These are phyloP conservation scores for Berkeleyomyces rouxiae DNA, from an alignment of 2,329 filamentous ascomycete species.

Conservation along the genomic window DNA sequence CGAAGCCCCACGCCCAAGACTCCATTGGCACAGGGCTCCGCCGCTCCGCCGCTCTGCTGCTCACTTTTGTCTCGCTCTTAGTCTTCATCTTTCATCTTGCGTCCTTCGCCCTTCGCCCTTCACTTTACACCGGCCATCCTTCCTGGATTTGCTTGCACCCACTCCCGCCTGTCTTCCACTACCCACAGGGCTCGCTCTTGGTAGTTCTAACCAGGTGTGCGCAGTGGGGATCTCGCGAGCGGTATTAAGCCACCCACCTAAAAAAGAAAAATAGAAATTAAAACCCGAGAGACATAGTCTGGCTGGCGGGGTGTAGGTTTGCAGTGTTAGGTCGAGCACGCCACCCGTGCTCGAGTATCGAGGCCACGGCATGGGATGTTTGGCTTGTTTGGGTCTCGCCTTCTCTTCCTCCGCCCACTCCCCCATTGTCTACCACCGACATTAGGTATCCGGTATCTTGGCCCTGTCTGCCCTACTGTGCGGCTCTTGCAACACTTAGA, in stretches of 20 bases:
- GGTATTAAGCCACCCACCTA: too few relatives aligned
- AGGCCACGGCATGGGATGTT: too few relatives aligned
- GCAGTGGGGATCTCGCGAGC: too few relatives aligned
- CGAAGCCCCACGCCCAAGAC: neutral
- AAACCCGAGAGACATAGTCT: too few relatives aligned
- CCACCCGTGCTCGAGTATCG: too few relatives aligned
- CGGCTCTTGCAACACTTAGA: neutral
- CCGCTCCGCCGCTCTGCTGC: neutral
- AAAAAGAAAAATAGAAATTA: too few relatives aligned
- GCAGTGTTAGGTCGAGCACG: too few relatives aligned
- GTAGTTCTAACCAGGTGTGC: too few relatives aligned
- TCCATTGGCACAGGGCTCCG: neutral
- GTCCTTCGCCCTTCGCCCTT: neutral
- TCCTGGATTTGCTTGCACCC: too few relatives aligned
- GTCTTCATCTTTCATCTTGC: neutral
- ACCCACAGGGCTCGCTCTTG: too few relatives aligned
- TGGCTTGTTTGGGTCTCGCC: neutral
- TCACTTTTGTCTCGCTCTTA: neutral
- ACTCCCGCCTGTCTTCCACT: too few relatives aligned
- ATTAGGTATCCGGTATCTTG: neutral
- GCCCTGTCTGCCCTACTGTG: neutral
- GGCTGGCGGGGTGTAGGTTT: too few relatives aligned
- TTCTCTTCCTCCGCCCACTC: neutral
- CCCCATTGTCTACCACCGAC: neutral
- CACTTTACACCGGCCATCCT: neutral